These are phyloP conservation scores for Deinandra increscens DNA, from an alignment of 129 eudicot species.

Conservation along the genomic window DNA sequence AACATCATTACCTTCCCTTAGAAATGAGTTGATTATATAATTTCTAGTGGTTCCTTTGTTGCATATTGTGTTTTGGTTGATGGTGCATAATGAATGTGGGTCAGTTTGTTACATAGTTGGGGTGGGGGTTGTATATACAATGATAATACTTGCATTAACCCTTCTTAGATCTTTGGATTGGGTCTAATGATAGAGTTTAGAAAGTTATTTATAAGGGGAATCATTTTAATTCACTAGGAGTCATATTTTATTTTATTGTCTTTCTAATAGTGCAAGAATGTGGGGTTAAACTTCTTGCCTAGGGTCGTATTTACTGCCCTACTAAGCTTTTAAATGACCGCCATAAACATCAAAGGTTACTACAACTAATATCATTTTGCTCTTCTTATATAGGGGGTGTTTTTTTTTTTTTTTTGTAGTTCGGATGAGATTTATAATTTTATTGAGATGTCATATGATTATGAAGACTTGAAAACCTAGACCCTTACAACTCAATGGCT, in stretches of 20 bases:
- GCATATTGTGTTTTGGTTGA: neutral
- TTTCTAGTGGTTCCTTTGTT: neutral
- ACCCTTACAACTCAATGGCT: neutral
- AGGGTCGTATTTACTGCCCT: conserved; percentile 4
- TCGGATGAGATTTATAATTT: neutral
- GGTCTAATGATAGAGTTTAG: conserved; percentile 1
- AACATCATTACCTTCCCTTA: neutral
- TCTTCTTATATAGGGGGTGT: conserved; percentile 6
- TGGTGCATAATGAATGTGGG: conserved; percentile 19
- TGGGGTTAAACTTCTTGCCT: neutral
- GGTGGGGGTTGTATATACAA: conserved; percentile 3
- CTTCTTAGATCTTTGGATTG: too few species aligned
- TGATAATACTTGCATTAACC: conserved; percentile 2
- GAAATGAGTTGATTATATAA: conserved; percentile 6
- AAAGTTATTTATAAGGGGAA: neutral
- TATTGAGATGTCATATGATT: neutral
- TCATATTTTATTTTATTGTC: neutral
- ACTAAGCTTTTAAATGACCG: conserved; percentile 8
- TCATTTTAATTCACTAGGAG: neutral
- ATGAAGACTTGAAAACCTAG: neutral
- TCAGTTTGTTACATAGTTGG: conserved; percentile 1
- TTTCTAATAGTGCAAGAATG: conserved; percentile 6
- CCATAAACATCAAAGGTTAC: neutral
- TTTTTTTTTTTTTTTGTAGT: neutral
- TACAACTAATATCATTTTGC: conserved; percentile 10